A percentile compares a stretch with the other conserved stretches of the same genome.
phyloP scores from a whole-genome alignment of 805 yeast genomes.

The Ogataea salicorniae region DNA sequence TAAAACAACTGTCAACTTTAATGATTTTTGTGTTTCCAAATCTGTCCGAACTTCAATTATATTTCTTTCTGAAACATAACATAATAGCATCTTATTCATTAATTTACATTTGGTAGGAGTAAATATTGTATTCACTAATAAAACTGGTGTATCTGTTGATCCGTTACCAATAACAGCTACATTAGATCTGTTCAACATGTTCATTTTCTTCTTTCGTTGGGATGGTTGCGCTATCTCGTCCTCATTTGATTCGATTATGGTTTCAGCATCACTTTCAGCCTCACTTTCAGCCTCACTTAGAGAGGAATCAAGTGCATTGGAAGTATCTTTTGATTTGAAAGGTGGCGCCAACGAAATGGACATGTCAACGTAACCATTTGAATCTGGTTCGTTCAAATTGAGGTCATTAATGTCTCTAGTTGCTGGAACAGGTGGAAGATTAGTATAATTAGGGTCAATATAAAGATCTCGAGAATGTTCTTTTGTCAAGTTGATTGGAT shows the following conservation, averaged over 20 bases:
- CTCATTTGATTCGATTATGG: conserved; percentile 13
- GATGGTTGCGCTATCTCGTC: conserved; percentile 1
- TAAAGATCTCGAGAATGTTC: conserved; percentile 12
- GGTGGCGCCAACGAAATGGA: conserved; percentile 22
- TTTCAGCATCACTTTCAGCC: conserved; percentile 20
- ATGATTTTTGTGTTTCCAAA: conserved; percentile 4
- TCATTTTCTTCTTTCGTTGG: conserved; percentile 6
- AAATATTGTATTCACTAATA: conserved; percentile 12
- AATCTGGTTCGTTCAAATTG: conserved; percentile 4
- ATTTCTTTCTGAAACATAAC: conserved; percentile 18
- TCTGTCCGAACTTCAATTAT: conserved; percentile 18
- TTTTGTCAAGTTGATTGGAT: conserved; percentile 21
- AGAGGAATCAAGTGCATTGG: conserved; percentile 2
- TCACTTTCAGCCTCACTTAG: conserved; percentile 2
- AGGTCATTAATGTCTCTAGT: conserved; percentile 2
- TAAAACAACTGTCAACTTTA: conserved; percentile 9
- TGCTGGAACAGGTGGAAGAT: neutral
- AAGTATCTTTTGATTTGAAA: conserved; percentile 7
- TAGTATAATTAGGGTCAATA: conserved; percentile 1
- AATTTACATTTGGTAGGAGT: conserved; percentile 15
- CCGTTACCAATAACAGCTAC: neutral
- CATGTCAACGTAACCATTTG: conserved; percentile 20
- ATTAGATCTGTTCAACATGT: conserved; percentile 3
- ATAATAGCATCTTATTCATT: conserved; percentile 6
- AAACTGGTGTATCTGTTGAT: neutral